Conservation (phyloP, 2,329 filamentous ascomycete species). For the Ophiostoma montium region DNA sequence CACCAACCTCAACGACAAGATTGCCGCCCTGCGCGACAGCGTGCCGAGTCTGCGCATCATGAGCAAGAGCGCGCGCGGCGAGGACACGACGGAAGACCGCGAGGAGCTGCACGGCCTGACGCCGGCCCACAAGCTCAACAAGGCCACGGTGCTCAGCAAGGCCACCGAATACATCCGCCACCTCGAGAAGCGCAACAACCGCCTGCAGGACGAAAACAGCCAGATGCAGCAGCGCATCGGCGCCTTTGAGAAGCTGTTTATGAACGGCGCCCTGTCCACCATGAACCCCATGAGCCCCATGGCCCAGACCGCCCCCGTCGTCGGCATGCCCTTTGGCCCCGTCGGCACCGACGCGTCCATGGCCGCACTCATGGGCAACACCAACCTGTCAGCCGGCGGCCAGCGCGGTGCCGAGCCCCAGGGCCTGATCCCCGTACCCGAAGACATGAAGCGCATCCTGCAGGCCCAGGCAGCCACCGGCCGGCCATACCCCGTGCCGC, state of each 20-base stretch:
- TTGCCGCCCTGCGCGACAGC: conserved; percentile 78
- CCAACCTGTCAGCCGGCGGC: conserved; percentile 28
- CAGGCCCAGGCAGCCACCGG: conserved; percentile 40
- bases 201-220: conserved; percentile 67
- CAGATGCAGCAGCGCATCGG: conserved; percentile 66
- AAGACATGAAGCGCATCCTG: conserved; percentile 49
- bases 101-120: conserved; percentile 72
- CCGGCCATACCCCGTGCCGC: conserved; percentile 35
- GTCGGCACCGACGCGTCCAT: conserved; percentile 30
- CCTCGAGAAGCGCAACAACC: conserved; percentile 78
- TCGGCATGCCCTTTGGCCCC: conserved; percentile 33
- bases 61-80: conserved; percentile 54
- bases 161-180: conserved; percentile 94
- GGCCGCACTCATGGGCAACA: conserved; percentile 15
- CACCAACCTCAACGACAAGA: conserved; percentile 95
- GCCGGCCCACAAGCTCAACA: conserved; percentile 88
- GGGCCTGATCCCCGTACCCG: conserved; percentile 52
- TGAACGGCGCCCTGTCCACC: conserved; percentile 56
- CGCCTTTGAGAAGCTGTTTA: conserved; percentile 66
- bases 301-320: conserved; percentile 35
- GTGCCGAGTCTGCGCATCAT: conserved; percentile 81
- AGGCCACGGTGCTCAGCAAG: conserved; percentile 91
- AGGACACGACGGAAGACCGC: conserved; percentile 57
- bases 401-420: conserved; percentile 24
- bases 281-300: conserved; percentile 30